Evolutionary conservation across 2,329 filamentous ascomycete genomes (phyloP), one percentile per base, ranked within the genome.

Genomic region (Cladosporium halotolerans): DNA sequence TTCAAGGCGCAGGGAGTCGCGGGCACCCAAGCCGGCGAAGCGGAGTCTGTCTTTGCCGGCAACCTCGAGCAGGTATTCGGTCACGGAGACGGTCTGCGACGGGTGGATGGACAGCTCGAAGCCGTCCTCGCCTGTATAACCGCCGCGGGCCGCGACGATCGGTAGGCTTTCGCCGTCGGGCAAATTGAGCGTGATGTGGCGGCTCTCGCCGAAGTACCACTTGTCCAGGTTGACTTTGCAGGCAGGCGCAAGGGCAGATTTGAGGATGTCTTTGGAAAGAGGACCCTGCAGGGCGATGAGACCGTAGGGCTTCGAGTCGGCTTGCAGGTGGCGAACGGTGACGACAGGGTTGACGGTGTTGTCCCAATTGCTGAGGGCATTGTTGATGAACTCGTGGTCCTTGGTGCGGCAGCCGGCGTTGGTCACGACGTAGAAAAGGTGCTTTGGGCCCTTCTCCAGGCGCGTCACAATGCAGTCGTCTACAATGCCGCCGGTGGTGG

Each of bases 61-160:
- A 32, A 80, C 75, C 39, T 78, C 70, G 44, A 96, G 79, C 19
- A 96, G 78, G 19, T 82, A 76, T 68, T 90, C 79, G 4, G 88
- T 85, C 39, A 91, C 79, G 16, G 75, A 74, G 5, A 82, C 78
- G 8, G 85, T 83, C 62, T 84, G 80, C 19, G 78, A 77, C 0
- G 81, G 79, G 1, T 86, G 82, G 63, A 96, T 87, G 39, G 88
- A 93, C 65, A 99, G 89, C 75, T 99, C 93, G 72, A 99, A 99
- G 40, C 93, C 93, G 70, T 99, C 93, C 75, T 99, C 93, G 56
- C 93, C 93, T 0, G 93, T 99, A 76, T 99, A 99, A 4, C 93
- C 93, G 44, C 87, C 93, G 56, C 93, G 83, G 67, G 85, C 91
- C 66, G 96, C 84, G 47, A 96, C 79, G 45, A 93, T 67, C 60